Evolutionary conservation across 2,329 filamentous ascomycete species (phyloP), one percentile per base, ranked within the genome.

Genomic region (Alternaria gaisen): DNA sequence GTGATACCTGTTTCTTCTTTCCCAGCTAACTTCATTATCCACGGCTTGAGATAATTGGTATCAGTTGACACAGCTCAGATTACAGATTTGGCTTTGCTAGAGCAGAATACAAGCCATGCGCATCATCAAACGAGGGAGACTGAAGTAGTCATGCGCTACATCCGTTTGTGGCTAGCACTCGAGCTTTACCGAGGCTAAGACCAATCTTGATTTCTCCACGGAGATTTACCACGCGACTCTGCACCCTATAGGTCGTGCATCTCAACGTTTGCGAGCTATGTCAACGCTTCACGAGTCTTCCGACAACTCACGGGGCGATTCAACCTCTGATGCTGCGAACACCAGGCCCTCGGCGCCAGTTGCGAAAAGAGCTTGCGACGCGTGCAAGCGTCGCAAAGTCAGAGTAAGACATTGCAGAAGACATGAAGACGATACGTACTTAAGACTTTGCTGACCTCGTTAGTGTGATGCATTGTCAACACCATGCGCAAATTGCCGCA

Each of bases 321-420:
- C 14, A 9, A 14, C 14, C 4, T 4, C 20, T 14, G 26, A 11
- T 20, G 44, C 20, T 14, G 44, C 22, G 10, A 34, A 18, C 14
- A 10, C 28, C 28, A 34, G 44, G 18, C 5, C 18, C 4, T 18
- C 14, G 7, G 44, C 28, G 9, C 44, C 44, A 34, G n/a, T 48
- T 28, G 30, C 44, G 7, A 48, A 48, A 48, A 48, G 44, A 48
- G 44, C 44, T 18, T 48, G 44, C 28, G 44, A 48, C 20, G 44
- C 44, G 18, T 48, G 44, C 5, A 48, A 48, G 9, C 44, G 44
- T 48, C 44, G 44, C 44, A 48, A 48, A 48, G 44, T 48, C 3
- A 48, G 44, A 28, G 44, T 48, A 16, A 34, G 28, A 12, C 44
- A 48, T 48, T 5, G 12, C 18, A 9, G 2, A 10, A 16, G 16